phyloP scores from a whole-genome alignment of 1,284 basidiomycete genomes.

The Schizophyllum commune region DNA sequence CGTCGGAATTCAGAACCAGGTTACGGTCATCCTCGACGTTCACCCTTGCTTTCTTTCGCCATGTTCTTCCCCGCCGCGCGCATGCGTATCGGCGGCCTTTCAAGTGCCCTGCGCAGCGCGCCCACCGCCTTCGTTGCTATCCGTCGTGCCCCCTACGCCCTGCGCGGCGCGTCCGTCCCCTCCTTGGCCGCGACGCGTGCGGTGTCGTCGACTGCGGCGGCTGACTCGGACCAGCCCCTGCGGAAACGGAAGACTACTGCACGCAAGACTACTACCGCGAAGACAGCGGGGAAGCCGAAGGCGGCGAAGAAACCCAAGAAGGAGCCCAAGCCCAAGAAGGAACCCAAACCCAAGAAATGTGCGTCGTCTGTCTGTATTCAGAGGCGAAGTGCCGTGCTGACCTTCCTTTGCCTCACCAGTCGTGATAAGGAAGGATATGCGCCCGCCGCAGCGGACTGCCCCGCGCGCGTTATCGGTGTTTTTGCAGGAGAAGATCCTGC shows the following conservation, averaged over 20 bases:
- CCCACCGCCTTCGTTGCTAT: not conserved
- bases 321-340: constrained; percentile 1
- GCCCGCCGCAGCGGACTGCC: not conserved
- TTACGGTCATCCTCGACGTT: not conserved
- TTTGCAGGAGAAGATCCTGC: not conserved
- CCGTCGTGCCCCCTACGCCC: constrained; percentile 5
- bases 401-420: not conserved
- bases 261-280: not conserved
- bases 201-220: not conserved
- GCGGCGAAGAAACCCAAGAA: constrained; percentile 4
- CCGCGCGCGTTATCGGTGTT: not conserved
- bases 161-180: constrained; percentile 2
- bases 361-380: not conserved
- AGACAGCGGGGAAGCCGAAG: not conserved
- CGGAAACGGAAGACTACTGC: not conserved
- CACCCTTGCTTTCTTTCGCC: not conserved
- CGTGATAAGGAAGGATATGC: not conserved
- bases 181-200: constrained; percentile 1
- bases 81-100: not conserved
- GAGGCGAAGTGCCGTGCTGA: too few relatives aligned
- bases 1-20: too few relatives aligned
- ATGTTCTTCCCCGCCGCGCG: not conserved
- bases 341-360: not conserved
- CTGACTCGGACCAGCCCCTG: not conserved
- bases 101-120: not conserved